phyloP scores from a whole-genome alignment of 2,329 filamentous ascomycete genomes.

The Alternaria triticina region DNA sequence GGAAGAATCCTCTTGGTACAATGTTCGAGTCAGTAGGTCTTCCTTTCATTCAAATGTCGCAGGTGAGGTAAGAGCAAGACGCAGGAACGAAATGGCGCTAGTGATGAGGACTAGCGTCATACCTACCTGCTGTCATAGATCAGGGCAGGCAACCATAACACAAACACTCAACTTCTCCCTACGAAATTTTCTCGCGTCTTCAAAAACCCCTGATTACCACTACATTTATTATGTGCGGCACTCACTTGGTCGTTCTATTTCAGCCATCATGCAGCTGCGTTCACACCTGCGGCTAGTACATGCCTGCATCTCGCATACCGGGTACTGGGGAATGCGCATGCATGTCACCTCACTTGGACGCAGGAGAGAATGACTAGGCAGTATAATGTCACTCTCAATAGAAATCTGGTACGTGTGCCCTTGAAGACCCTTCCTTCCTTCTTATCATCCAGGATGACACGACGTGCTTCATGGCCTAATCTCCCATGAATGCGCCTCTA shows the following conservation, averaged over 20 bases:
- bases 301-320: neutral
- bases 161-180: neutral
- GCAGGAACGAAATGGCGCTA: neutral
- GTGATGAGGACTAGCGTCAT: neutral
- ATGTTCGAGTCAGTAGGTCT: neutral
- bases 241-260: neutral
- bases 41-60: neutral
- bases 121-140: neutral
- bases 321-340: neutral
- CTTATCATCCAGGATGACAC: neutral
- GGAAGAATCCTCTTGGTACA: no score
- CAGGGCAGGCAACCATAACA: neutral
- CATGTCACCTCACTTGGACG: neutral
- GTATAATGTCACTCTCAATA: neutral
- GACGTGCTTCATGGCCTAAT: slow-evolving; percentile 2
- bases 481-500: neutral
- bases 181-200: neutral
- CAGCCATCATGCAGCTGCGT: neutral
- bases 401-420: neutral
- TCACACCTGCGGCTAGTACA: neutral
- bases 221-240: neutral
- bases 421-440: neutral
- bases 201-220: neutral
- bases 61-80: neutral
- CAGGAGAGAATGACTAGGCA: neutral